A percentile compares a stretch with the other conserved stretches of the same genome.
These are phyloP conservation scores for Mallotus nudiflorus DNA, from an alignment of 345 rosid genomes.

Conservation along the genomic window DNA sequence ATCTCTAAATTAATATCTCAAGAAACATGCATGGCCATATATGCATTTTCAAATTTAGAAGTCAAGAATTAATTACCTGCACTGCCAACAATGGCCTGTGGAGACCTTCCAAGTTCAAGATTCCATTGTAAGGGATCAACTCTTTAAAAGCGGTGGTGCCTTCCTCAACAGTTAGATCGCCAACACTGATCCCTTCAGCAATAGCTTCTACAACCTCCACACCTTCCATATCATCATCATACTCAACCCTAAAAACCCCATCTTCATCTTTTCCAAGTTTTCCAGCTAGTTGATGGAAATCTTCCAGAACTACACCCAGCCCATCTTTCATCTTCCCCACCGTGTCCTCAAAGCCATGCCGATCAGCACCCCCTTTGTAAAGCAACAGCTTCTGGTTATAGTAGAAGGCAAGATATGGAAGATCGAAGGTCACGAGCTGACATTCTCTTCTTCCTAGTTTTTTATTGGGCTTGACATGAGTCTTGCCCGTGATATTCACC, in stretches of 20 bases:
- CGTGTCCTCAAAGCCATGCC: constrained; percentile 34
- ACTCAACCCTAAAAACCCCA: constrained; percentile 74
- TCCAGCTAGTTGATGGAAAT: constrained; percentile 82
- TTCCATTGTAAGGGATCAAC: constrained; percentile 61
- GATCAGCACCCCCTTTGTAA: constrained; percentile 41
- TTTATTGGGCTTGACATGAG: constrained; percentile 64
- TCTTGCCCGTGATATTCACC: constrained; percentile 46
- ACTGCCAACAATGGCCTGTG: constrained; percentile 63
- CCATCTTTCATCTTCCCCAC: constrained; percentile 83
- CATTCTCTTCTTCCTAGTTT: constrained; percentile 62
- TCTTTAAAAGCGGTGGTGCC: constrained; percentile 57
- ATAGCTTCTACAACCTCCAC: constrained; percentile 68
- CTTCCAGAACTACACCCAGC: constrained; percentile 59
- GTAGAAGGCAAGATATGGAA: constrained; percentile 78
- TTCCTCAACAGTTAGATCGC: constrained; percentile 66
- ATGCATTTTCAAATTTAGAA: background rate
- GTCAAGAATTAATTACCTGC: constrained; percentile 53
- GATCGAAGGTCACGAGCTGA: constrained; percentile 80
- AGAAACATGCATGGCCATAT: background rate
- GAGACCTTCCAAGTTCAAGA: constrained; percentile 78
- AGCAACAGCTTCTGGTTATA: constrained; percentile 90
- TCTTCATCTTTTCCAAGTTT: constrained; percentile 78
- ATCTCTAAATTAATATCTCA: too few species aligned
- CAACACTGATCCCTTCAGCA: constrained; percentile 56
- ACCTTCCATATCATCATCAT: constrained; percentile 73